Evolutionary conservation across 169 alveolate species (phyloP).

Genomic region (Plasmodium vivax): DNA sequence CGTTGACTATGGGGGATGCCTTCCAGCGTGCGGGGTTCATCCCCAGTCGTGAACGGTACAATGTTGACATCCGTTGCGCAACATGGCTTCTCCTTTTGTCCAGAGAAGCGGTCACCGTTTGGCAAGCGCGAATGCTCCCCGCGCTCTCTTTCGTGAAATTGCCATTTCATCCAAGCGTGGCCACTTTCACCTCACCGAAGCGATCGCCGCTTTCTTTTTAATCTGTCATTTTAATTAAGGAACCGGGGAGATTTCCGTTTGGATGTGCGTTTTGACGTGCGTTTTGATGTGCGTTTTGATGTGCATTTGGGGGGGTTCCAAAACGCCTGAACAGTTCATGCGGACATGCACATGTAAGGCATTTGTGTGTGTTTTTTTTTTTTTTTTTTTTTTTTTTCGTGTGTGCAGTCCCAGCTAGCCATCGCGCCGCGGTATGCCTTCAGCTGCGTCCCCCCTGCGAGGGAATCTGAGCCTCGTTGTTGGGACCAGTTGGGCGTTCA

Average conservation of each 20-base stretch:
- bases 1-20: background rate
- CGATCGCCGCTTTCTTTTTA: background rate
- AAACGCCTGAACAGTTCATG: slow-evolving; percentile 3
- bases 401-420: background rate
- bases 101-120: background rate
- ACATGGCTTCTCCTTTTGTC: background rate
- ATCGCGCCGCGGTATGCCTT: background rate
- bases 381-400: background rate
- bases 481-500: background rate
- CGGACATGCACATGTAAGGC: background rate
- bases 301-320: background rate
- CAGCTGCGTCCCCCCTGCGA: background rate
- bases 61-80: background rate
- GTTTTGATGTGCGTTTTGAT: too few species aligned
- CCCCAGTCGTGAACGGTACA: background rate
- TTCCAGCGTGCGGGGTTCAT: background rate
- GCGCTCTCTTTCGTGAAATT: background rate
- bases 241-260: background rate
- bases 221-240: slow-evolving; percentile 1
- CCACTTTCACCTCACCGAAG: background rate
- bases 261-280: too few species aligned
- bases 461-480: background rate
- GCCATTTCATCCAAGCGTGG: background rate
- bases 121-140: background rate
- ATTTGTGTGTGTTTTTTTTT: background rate